Conservation (phyloP, 2,329 filamentous ascomycete species). For the Polytolypa hystricis region DNA sequence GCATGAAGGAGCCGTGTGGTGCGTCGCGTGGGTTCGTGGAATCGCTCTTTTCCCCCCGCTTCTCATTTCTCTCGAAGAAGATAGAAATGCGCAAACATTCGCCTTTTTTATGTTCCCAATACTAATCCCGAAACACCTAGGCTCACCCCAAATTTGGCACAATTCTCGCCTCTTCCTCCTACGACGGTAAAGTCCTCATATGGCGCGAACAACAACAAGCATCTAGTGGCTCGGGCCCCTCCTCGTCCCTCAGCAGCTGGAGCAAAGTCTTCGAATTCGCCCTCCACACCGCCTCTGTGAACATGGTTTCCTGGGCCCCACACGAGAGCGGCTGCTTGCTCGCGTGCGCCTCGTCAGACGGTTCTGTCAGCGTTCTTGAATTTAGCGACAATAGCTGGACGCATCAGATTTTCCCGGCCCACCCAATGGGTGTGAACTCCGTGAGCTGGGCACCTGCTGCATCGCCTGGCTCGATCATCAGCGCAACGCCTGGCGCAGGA, state of each 20-base stretch:
- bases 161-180: slow-evolving; percentile 88
- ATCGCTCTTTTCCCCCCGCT: background rate
- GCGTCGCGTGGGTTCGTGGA: slow-evolving; percentile 66
- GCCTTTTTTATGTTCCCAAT: background rate
- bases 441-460: slow-evolving; percentile 90
- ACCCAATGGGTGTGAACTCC: slow-evolving; percentile 88
- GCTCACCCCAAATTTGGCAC: slow-evolving; percentile 97
- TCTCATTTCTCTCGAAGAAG: background rate
- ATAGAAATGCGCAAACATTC: background rate
- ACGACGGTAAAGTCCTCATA: slow-evolving; percentile 97
- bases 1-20: slow-evolving; percentile 96
- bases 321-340: slow-evolving; percentile 92
- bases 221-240: slow-evolving; percentile 24
- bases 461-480: slow-evolving; percentile 72
- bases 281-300: slow-evolving; percentile 89
- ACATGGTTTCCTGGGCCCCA: slow-evolving; percentile 94
- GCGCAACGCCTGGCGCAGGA: slow-evolving; percentile 51
- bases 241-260: slow-evolving; percentile 48
- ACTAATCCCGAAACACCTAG: slow-evolving; percentile 21
- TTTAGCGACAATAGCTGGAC: slow-evolving; percentile 95
- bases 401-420: slow-evolving; percentile 79
- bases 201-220: slow-evolving; percentile 89
- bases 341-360: slow-evolving; percentile 87
- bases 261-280: slow-evolving; percentile 87
- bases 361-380: slow-evolving; percentile 85